These are phyloP conservation scores for Botryobasidium botryosum DNA, from an alignment of 768 basidiomycete genomes.

Conservation along the genomic window DNA sequence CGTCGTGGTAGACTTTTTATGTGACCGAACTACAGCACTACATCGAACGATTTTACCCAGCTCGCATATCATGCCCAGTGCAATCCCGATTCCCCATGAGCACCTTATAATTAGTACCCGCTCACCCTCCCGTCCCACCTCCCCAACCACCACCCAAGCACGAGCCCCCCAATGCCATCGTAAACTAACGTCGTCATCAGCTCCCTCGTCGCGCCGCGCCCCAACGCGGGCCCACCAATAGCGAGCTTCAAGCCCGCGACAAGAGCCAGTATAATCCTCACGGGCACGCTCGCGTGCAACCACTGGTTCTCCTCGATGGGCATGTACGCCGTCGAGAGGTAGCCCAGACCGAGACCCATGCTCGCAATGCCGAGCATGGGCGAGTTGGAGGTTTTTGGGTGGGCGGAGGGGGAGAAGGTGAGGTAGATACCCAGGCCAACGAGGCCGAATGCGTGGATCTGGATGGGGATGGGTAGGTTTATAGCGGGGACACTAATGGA, in stretches of 20 bases:
- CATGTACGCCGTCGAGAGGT: not conserved
- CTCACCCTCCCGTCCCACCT: not conserved
- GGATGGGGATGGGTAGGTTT: no score
- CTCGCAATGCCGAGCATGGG: not conserved
- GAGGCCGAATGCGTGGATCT: no score
- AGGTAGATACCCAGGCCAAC: no score
- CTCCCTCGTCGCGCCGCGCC: not conserved
- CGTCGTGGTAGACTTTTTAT: no score
- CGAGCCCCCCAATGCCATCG: not conserved
- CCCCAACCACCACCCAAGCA: not conserved
- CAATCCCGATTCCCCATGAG: no score
- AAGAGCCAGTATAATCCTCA: not conserved
- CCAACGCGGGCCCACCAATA: not conserved
- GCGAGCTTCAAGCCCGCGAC: not conserved
- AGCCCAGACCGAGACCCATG: not conserved
- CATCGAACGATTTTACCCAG: no score
- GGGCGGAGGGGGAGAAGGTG: no score
- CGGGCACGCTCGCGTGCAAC: not conserved
- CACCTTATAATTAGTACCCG: no score
- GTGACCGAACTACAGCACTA: no score
- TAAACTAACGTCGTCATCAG: not conserved
- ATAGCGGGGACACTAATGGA: no score
- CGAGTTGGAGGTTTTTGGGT: no score
- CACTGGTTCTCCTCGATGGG: not conserved
- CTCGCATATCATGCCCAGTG: no score